Evolutionary conservation across 306 rosid species (phyloP).

Genomic region (Aeschynomene evenia): DNA sequence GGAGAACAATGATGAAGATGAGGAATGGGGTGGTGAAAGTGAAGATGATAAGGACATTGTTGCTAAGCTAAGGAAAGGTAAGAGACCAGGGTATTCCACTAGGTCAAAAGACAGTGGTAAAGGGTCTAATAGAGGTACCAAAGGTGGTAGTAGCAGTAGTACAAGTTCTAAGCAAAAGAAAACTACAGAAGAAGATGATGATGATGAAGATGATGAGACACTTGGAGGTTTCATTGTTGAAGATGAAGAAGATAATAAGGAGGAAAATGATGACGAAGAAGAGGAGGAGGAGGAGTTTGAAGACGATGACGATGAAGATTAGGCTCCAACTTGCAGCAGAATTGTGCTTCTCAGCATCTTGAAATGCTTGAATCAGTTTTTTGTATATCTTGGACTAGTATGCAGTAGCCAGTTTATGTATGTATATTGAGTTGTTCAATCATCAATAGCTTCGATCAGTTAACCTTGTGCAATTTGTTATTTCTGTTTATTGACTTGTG

Average conservation of each 20-base stretch:
- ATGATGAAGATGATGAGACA: slow-evolving; percentile 46
- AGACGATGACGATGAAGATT: slow-evolving; percentile 34
- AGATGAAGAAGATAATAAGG: slow-evolving; percentile 47
- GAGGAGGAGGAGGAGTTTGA: slow-evolving; percentile 49
- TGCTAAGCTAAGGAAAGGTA: slow-evolving; percentile 43
- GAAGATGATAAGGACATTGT: slow-evolving; percentile 52
- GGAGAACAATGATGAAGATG: slow-evolving; percentile 42
- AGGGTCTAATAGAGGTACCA: slow-evolving; percentile 25
- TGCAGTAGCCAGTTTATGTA: not conserved
- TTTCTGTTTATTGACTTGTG: too few relatives aligned
- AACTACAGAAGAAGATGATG: slow-evolving; percentile 28
- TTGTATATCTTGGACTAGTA: not conserved
- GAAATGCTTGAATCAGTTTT: not conserved
- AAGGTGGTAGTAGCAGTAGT: slow-evolving; percentile 22
- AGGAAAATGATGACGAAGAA: slow-evolving; percentile 33
- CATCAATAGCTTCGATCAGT: too few relatives aligned
- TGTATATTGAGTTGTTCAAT: too few relatives aligned
- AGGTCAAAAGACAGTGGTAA: slow-evolving; percentile 45
- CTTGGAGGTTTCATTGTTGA: slow-evolving; percentile 73
- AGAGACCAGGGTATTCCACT: slow-evolving; percentile 52
- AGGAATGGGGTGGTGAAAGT: slow-evolving; percentile 68
- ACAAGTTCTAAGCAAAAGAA: slow-evolving; percentile 40
- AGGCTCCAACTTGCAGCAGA: not conserved
- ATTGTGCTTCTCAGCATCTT: not conserved
- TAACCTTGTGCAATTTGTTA: too few relatives aligned